These are phyloP conservation scores for Penicillium samsonianum DNA, from an alignment of 495 filamentous ascomycete species.

Conservation along the genomic window DNA sequence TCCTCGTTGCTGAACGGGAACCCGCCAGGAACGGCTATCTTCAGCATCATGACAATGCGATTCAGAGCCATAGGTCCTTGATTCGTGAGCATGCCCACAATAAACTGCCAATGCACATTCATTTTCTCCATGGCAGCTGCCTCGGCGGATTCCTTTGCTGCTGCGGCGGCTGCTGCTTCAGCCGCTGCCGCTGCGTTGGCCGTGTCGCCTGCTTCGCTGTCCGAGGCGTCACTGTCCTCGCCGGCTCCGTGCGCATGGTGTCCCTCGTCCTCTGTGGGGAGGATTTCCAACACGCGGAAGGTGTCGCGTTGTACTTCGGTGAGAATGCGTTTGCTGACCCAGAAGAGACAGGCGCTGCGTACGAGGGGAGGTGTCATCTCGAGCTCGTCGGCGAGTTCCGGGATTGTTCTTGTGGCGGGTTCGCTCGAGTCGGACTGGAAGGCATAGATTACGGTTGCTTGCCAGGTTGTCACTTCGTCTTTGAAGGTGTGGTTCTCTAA, in stretches of 20 bases:
- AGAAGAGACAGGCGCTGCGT: constrained; percentile 77
- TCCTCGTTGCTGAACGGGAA: constrained; percentile 81
- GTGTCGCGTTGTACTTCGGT: constrained; percentile 53
- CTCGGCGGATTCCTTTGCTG: constrained; percentile 47
- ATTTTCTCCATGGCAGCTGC: constrained; percentile 71
- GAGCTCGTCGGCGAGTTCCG: constrained; percentile 63
- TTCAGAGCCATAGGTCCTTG: constrained; percentile 74
- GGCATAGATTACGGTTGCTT: constrained; percentile 86
- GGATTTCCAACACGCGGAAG: constrained; percentile 65
- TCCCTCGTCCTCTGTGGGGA: constrained; percentile 49
- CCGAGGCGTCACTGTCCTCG: constrained; percentile 32
- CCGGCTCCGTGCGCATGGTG: constrained; percentile 23
- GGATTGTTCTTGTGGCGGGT: constrained; percentile 54
- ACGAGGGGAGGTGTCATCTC: constrained; percentile 78
- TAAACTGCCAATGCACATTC: constrained; percentile 84
- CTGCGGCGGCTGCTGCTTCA: constrained; percentile 51
- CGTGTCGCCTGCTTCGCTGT: constrained; percentile 34
- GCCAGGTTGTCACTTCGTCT: constrained; percentile 78
- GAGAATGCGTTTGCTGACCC: constrained; percentile 79
- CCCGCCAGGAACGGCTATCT: constrained; percentile 80
- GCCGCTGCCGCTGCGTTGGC: constrained; percentile 48
- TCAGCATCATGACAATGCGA: constrained; percentile 90
- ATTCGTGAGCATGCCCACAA: constrained; percentile 94
- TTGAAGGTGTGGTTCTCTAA: constrained; percentile 75
- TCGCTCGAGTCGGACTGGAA: constrained; percentile 58